Evolutionary conservation across 225 moss, liverwort and hornwort genomes (phyloP).

Genomic region (Neckera pumila): DNA sequence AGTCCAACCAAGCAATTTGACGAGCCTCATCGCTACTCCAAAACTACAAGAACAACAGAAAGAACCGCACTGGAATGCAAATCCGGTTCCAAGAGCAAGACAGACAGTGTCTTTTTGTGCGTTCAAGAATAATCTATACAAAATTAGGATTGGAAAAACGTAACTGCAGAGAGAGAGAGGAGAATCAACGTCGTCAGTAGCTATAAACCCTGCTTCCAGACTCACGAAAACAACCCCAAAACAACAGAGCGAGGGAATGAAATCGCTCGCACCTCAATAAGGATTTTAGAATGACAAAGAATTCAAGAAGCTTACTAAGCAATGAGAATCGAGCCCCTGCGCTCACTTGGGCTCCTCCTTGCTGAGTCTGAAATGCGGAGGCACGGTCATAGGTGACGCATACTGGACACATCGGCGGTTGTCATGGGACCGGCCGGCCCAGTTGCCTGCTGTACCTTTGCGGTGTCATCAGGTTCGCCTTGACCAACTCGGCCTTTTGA

Average conservation of each 20-base stretch:
- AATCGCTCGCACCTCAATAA: neutral
- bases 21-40: neutral
- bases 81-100: neutral
- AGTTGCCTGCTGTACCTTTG: neutral
- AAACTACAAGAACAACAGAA: neutral
- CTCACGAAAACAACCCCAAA: neutral
- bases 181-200: neutral
- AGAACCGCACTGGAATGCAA: neutral
- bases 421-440: neutral
- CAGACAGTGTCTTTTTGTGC: no score
- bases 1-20: neutral
- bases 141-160: neutral
- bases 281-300: neutral
- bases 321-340: neutral
- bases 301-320: neutral
- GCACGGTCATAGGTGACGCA: neutral
- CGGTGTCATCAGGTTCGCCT: neutral
- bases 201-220: neutral
- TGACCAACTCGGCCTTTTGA: neutral
- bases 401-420: no score
- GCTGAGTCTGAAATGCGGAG: neutral
- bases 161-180: neutral
- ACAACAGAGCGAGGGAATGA: neutral
- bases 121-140: neutral
- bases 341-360: neutral